Percentiles rank a stretch among this genome's conserved stretches.
Evolutionary conservation across 257 asterid species (phyloP).

Genomic region (Sherardia arvensis): DNA sequence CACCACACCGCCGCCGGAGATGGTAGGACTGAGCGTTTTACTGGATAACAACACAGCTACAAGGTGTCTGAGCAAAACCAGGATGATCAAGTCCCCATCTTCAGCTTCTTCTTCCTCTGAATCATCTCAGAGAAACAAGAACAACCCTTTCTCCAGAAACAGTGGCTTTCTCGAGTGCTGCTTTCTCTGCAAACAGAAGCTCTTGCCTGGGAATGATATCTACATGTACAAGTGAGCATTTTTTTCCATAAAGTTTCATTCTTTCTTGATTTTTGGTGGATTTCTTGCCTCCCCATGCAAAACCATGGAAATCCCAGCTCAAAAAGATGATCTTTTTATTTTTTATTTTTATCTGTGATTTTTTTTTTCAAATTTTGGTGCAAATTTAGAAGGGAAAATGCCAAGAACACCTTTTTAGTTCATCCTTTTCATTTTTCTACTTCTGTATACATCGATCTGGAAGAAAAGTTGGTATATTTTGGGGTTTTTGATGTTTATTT

Average conservation of each 20-base stretch:
- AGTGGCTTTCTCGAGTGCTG: slow-evolving; percentile 59
- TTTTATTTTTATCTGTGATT: no score
- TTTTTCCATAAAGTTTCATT: background rate
- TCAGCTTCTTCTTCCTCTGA: slow-evolving; percentile 14
- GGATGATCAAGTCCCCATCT: slow-evolving; percentile 39
- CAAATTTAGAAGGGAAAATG: background rate
- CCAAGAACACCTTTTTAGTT: background rate
- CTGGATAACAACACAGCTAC: slow-evolving; percentile 25
- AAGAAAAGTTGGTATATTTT: background rate
- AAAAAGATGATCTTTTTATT: no score
- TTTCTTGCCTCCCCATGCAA: background rate
- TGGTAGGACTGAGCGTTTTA: slow-evolving; percentile 90
- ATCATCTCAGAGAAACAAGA: slow-evolving; percentile 12
- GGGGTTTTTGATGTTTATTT: background rate
- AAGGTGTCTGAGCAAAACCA: slow-evolving; percentile 57
- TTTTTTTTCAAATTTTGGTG: no score
- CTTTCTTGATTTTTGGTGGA: background rate
- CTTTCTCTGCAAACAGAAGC: slow-evolving; percentile 61
- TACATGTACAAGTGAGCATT: slow-evolving; percentile 87
- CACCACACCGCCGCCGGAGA: slow-evolving; percentile 18
- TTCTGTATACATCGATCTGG: background rate
- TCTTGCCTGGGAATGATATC: slow-evolving; percentile 72
- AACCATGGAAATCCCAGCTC: background rate
- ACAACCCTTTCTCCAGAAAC: background rate
- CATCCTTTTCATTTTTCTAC: background rate